Evolutionary conservation across 2,329 filamentous ascomycete genomes (phyloP), one percentile per base, ranked within the genome.

Genomic region (Venturia effusa): DNA sequence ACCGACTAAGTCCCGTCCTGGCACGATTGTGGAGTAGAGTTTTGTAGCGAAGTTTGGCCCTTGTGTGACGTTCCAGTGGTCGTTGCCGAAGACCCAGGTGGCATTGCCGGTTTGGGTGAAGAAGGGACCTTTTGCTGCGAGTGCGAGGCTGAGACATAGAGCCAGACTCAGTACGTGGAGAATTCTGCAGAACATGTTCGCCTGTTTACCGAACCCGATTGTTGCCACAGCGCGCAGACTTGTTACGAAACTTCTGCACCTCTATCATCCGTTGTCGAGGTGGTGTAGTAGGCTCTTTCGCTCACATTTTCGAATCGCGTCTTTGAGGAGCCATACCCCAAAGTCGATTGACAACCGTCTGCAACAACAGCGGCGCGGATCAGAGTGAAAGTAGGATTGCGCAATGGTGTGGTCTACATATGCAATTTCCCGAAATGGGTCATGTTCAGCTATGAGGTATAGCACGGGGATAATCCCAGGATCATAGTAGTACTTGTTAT

Each of bases 11-110:
- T 79, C 77, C 19, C 72, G 70, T 0, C 70, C 73, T 61, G 75
- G 74, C 65, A 77, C 77, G 67, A 71, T 74, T 1, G 22, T 27
- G 24, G 45, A 51, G n/a, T 30, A 51, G 61, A 79, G 68, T 68
- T 78, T 75, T 8, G 71, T 73, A 15, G 72, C 77, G 65, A 75
- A 77, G 61, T 72, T 72, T 1, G 68, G 66, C 4, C 72, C 71
- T 62, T 76, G 74, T 0, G 76, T 77, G 39, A 77, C 69, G 66
- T 77, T 78, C 76, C 76, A 78, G 1, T 76, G 66, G n/a, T 72
- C 71, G 65, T 77, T 78, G 3, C 76, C 76, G 59, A 78, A 68
- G 2, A 74, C 61, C 74, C 74, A 76, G 0, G 72, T 73, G 22
- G 70, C 70, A 48, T 71, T 69, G 34, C 72, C 70, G 10, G 73